phyloP scores from a whole-genome alignment of 2,329 filamentous ascomycete genomes.

The Colletotrichum lini region DNA sequence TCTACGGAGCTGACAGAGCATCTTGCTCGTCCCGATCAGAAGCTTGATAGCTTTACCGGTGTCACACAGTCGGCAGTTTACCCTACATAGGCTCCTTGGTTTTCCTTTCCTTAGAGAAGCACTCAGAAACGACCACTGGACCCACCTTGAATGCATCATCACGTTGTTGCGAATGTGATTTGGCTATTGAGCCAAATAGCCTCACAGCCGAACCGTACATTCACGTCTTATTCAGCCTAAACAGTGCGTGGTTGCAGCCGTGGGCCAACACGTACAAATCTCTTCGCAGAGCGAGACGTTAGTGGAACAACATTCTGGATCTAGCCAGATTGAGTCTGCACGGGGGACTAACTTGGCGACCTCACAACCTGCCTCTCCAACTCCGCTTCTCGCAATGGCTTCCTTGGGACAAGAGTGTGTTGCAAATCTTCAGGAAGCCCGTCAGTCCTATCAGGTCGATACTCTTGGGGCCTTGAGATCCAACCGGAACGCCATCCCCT shows the following conservation, averaged over 20 bases:
- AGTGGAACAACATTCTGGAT: neutral
- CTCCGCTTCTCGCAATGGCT: neutral
- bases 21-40: neutral
- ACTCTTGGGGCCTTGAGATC: neutral
- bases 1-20: neutral
- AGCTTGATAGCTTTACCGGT: neutral
- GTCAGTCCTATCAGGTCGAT: neutral
- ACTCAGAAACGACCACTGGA: neutral
- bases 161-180: neutral
- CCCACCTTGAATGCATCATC: neutral
- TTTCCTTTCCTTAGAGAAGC: neutral
- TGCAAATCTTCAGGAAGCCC: neutral
- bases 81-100: neutral
- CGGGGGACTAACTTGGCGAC: neutral
- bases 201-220: neutral
- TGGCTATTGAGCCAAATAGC: conserved; percentile 18
- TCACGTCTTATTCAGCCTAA: conserved; percentile 21
- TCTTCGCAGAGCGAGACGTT: neutral
- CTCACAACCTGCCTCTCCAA: neutral
- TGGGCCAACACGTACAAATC: neutral
- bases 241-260: neutral
- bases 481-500: neutral
- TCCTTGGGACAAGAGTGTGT: neutral
- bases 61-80: neutral
- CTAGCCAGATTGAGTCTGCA: neutral